Base-by-base conservation (phyloP, 768 basidiomycete species). In the Hirschioporus abietinus region DNA sequence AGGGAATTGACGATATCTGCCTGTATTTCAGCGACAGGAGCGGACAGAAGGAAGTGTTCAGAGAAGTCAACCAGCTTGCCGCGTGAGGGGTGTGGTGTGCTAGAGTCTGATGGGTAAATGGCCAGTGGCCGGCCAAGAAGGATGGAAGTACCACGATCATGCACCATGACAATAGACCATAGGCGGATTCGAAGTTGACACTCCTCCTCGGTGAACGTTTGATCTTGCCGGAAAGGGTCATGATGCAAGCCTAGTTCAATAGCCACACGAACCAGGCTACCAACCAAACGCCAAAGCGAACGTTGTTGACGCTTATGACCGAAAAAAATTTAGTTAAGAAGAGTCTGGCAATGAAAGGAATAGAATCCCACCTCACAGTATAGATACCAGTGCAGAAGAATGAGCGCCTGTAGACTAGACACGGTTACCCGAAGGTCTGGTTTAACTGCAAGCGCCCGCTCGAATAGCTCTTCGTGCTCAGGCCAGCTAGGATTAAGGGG, bases 1-100 rank as follows among this genome's bases (percentile, higher is more conserved):
- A 95, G 81, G 10, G 91, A 91, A 73, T 91, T 92, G 79, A 94
- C 91, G 67, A 95, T 92, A 68, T 94, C 93, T 4, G 92, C 93
- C 70, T 95, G 93, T 66, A 95, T 92, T 69, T 92, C 90, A 25
- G 88, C 88, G 60, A 94, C 81, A 8, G 90, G 87, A 64, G 88
- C 85, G 23, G 90, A 92, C 26, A 88, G 79, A 64, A 89, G 82
- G 74, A 93, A 94, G 74, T 94, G 91, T 71, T 92, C 90, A 1
- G 91, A 91, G 70, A 89, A 86, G 63, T 90, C 86, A 27, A 66
- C 63, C 8, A 72, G 73, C 72, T 81, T 79, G 26, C 80, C 70
- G 9, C 86, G 85, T 57, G 81, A 78, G 0, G 92, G 91, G 61
- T 81, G 85, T 0, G 92, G 90, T 0, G 92, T 92, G 74, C 91